Base-by-base conservation (phyloP, 164 flowering plant genomes). In the Tetracentron sinense region DNA sequence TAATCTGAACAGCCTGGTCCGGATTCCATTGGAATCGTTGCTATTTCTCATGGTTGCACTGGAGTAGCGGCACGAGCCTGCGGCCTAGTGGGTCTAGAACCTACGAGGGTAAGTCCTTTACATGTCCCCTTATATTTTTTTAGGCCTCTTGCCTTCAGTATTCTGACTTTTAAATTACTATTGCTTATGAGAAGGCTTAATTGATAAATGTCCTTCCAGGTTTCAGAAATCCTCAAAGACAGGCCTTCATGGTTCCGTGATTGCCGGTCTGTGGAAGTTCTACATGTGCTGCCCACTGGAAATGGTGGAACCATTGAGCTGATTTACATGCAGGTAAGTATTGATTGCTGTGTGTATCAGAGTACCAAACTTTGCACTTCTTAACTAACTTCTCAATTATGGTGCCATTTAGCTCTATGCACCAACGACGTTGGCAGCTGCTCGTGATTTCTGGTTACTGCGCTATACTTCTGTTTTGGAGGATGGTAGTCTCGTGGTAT, bases 21-120 rank as follows among this genome's bases (percentile, higher is more conserved):
- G 91, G 94, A 88, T 88, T 88, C 94, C 83, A 78, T 85, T 77
- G 94, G 91, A 81, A 84, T 85, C 85, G 77, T 88, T 78, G 89
- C 89, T 77, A 81, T 88, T 78, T 88, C 91, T 80, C 84, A 81
- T 74, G 81, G 86, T 73, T 84, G 89, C 80, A 66, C 80, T 76
- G 94, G 93, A 15, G 84, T 87, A 70, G 93, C 89, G 72, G 85
- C 90, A 67, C 86, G 93, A 70, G 93, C 89, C 55, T 85, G 93
- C 48, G 88, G 93, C 74, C 80, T 87, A 42, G 93, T 85, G 74
- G 81, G 88, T 65, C 81, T 87, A 29, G 93, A 87, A 58, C 93
- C 93, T 53, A 78, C 86, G 29, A 79, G 79, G 69, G 81, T 79
- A 74, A 69, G 74, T 68, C n/a, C 69, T 7, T 46, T 17, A 8